Percentiles rank a stretch among this genome's conserved stretches.
These are phyloP conservation scores for Lactuca saligna DNA, from an alignment of 129 eudicot genomes.

Conservation along the genomic window DNA sequence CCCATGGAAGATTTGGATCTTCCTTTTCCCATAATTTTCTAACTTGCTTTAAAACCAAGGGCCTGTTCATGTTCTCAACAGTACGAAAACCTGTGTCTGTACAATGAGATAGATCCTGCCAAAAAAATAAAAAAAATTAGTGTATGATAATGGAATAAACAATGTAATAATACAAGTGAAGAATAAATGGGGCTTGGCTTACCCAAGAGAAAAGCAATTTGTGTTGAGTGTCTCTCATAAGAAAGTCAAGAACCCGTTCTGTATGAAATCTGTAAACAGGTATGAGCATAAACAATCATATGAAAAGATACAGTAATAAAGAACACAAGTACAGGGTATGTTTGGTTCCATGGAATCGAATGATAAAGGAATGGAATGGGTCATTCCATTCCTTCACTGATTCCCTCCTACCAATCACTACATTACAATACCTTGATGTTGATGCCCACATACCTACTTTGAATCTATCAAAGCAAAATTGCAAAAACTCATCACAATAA, in stretches of 20 bases:
- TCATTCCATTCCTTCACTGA: no score
- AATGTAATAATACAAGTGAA: background rate
- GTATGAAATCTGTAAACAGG: slow-evolving; percentile 47
- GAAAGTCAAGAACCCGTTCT: slow-evolving; percentile 46
- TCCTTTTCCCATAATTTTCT: slow-evolving; percentile 60
- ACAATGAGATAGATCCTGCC: slow-evolving; percentile 63
- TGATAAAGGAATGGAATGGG: no score
- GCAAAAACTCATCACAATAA: slow-evolving; percentile 60
- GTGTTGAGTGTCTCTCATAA: slow-evolving; percentile 41
- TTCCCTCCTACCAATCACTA: no score
- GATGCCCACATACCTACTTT: slow-evolving; percentile 72
- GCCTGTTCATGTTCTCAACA: slow-evolving; percentile 45
- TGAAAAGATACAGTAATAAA: background rate
- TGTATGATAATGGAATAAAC: background rate
- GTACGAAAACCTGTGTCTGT: slow-evolving; percentile 50
- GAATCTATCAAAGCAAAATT: slow-evolving; percentile 55
- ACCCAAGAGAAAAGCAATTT: slow-evolving; percentile 70
- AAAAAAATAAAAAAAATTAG: slow-evolving; percentile 5
- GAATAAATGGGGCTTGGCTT: slow-evolving; percentile 30
- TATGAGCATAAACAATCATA: slow-evolving; percentile 3
- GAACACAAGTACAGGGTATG: background rate
- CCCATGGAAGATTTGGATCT: slow-evolving; percentile 64
- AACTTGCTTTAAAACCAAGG: slow-evolving; percentile 54
- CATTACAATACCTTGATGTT: slow-evolving; percentile 44
- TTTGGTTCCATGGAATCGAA: no score